Conservation (phyloP, 495 filamentous ascomycete genomes). For the Xylaria cubensis region DNA sequence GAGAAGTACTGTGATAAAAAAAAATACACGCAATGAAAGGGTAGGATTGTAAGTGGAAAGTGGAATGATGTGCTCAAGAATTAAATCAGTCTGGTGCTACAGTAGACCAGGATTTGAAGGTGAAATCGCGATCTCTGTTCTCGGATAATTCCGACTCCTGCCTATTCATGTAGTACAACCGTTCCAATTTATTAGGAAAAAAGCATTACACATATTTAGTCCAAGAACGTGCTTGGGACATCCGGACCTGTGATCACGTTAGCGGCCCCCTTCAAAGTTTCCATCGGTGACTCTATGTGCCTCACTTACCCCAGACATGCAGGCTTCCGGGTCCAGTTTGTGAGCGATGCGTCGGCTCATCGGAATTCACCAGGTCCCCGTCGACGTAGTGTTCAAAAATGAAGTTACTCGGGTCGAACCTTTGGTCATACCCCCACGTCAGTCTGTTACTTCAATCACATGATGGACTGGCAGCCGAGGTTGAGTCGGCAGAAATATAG, state of each 20-base stretch:
- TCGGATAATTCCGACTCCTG: not conserved
- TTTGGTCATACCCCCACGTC: conserved; percentile 20
- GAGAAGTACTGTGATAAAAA: not conserved
- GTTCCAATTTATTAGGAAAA: not conserved
- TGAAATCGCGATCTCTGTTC: not conserved
- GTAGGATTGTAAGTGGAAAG: not conserved
- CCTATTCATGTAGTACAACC: not conserved
- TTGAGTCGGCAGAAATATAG: not conserved
- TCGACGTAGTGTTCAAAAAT: conserved; percentile 74
- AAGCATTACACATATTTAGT: not conserved
- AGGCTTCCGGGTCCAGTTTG: conserved; percentile 51
- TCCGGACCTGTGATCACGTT: conserved; percentile 33
- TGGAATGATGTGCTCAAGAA: not conserved
- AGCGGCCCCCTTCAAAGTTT: not conserved
- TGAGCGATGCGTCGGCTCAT: conserved; percentile 58
- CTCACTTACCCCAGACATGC: conserved; percentile 57
- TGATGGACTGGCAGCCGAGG: no score
- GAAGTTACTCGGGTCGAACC: conserved; percentile 66
- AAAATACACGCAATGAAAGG: not conserved
- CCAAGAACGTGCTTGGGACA: conserved; percentile 35
- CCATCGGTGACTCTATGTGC: not conserved
- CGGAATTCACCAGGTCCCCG: conserved; percentile 69
- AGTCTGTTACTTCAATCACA: no score
- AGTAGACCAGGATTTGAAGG: not conserved
- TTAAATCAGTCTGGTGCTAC: not conserved